Evolutionary conservation across 768 basidiomycete genomes (phyloP), one percentile per base, ranked within the genome.

Genomic region (Kwoniella europaea): DNA sequence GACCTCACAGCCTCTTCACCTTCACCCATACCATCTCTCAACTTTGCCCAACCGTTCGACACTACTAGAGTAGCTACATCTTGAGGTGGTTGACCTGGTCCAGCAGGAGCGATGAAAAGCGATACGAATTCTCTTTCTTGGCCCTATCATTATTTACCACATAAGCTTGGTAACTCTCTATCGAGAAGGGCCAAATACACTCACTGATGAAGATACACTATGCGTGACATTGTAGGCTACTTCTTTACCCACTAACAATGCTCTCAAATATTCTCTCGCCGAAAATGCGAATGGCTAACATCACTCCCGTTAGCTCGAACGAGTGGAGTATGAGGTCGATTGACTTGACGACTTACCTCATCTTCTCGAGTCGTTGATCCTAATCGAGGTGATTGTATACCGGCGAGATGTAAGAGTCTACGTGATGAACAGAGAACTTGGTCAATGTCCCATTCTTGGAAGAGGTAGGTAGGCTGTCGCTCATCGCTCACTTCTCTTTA

Each of bases 321-420:
- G 16, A 4, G 2, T 3, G 12, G 12, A 12, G 46, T 24, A n/a
- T 10, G 27, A 44, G 16, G 24, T 56, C 55, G 61, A 44, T 63
- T 15, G 29, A 50, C 22, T 50, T 12, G 27, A 18, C 5, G 15
- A 67, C 84, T 58, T 61, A 90, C 94, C 87, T 98, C 97, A 82
- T 98, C 97, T 71, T 94, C 91, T 69, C 95, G 87, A 27, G 88
- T 88, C 12, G 90, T 86, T 20, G 89, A 91, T 10, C 96, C 96
- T 81, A 93, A 86, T 50, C 92, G 88, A 4, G 97, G 96, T 35
- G 94, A 91, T 22, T 88, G 82, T 59, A 97, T 85, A 78, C 96
- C 94, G 42, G 92, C 93, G 57, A 99, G 88, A 84, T 98, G 92
- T 52, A 98, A 86, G 68, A 94, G 87, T 71, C 95, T 97, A 75